A percentile compares a stretch with the other conserved stretches of the same genome.
These are phyloP conservation scores for Haplographium delicatum DNA, from an alignment of 495 filamentous ascomycete species.

Conservation along the genomic window DNA sequence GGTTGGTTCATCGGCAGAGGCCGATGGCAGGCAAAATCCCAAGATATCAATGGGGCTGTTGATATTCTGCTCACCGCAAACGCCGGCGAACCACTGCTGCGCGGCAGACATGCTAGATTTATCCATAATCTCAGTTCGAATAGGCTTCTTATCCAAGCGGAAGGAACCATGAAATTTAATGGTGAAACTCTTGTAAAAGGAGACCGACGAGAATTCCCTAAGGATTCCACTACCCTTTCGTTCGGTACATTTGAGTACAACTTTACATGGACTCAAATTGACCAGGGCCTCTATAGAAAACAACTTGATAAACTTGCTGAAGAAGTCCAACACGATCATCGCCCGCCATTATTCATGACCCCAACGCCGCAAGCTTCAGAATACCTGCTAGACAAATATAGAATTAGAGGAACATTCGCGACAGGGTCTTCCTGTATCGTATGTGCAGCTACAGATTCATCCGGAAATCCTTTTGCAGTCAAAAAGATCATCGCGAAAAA, in stretches of 20 bases:
- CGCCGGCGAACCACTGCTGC: neutral
- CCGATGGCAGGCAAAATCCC: neutral
- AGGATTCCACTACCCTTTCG: neutral
- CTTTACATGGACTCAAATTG: neutral
- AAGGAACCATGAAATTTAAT: neutral
- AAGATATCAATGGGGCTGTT: neutral
- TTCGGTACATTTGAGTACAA: slow-evolving; percentile 5
- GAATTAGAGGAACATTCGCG: neutral
- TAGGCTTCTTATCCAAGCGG: neutral
- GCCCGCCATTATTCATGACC: neutral
- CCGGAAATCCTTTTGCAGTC: neutral
- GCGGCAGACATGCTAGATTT: neutral
- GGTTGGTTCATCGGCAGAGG: slow-evolving; percentile 3
- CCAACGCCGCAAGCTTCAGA: neutral
- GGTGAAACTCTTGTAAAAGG: neutral
- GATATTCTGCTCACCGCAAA: slow-evolving; percentile 4
- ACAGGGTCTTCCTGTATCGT: neutral
- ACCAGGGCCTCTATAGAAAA: neutral
- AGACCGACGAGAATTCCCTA: neutral
- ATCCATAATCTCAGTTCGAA: slow-evolving; percentile 1
- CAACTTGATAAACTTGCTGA: neutral
- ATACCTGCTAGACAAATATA: neutral
- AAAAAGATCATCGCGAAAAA: slow-evolving; percentile 3
- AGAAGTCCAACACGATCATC: neutral
- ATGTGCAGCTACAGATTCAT: neutral